Conservation (phyloP, 2,329 filamentous ascomycete genomes). For the Phaeosphaeria sp. region DNA sequence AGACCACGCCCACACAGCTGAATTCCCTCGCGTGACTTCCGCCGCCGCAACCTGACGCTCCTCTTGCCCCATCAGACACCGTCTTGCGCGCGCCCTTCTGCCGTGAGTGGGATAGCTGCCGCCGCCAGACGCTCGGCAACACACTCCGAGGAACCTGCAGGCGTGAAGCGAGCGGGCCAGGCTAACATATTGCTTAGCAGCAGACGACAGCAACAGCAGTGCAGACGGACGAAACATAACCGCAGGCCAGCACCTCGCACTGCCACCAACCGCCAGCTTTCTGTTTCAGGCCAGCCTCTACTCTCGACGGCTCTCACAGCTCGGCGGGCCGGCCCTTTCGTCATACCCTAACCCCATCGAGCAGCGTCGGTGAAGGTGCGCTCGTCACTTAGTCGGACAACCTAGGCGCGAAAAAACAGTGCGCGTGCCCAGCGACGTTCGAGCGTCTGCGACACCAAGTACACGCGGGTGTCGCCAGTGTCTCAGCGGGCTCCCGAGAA, state of each 20-base stretch:
- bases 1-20: conserved; percentile 17
- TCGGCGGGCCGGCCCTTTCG: conserved; percentile 44
- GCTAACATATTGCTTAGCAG: conserved; percentile 20
- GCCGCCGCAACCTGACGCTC: conserved; percentile 20
- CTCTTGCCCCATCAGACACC: conserved; percentile 22
- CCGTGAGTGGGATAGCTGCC: conserved; percentile 33
- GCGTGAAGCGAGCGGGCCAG: conserved; percentile 28
- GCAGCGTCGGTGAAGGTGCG: conserved; percentile 28
- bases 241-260: not conserved
- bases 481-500: conserved; percentile 19
- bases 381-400: conserved; percentile 18
- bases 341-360: conserved; percentile 38
- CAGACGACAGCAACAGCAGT: not conserved
- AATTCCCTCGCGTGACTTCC: conserved; percentile 38
- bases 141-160: conserved; percentile 27
- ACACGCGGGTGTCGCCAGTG: conserved; percentile 25
- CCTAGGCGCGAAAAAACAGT: conserved; percentile 27
- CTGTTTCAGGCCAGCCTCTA: conserved; percentile 6
- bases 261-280: conserved; percentile 7
- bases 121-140: conserved; percentile 30
- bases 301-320: conserved; percentile 25
- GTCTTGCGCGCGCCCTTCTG: conserved; percentile 13
- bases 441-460: conserved; percentile 27
- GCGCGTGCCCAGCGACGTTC: conserved; percentile 19
- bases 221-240: conserved; percentile 1